Conservation (phyloP, 306 rosid genomes). For the Amphicarpaea edgeworthii region DNA sequence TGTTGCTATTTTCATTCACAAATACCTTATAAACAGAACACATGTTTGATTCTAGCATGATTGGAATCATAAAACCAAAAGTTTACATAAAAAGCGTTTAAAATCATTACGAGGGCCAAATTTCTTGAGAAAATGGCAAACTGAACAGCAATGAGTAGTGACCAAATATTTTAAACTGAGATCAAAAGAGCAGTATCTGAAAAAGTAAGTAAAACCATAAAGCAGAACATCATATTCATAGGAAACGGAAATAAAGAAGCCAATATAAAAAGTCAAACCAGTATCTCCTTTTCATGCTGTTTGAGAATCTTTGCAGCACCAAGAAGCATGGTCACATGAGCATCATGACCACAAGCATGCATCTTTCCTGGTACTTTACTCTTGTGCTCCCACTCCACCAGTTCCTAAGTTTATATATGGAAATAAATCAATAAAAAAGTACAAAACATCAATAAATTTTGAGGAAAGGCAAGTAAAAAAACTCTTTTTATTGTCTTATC, state of each 20-base stretch:
- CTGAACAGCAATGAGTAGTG: conserved; percentile 1
- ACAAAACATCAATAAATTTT: background rate
- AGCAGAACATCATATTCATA: background rate
- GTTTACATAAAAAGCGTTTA: background rate
- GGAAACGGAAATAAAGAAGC: background rate
- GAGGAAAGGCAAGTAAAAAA: conserved; percentile 10
- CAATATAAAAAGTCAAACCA: conserved; percentile 51
- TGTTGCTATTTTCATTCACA: background rate
- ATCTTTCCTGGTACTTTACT: conserved; percentile 84
- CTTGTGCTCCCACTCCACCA: conserved; percentile 96
- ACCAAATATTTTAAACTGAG: conserved; percentile 5
- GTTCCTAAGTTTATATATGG: conserved; percentile 58
- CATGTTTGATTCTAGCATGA: conserved; percentile 8
- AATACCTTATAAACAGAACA: background rate
- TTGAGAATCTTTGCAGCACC: conserved; percentile 92
- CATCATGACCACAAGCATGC: conserved; percentile 99
- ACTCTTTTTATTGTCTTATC: background rate
- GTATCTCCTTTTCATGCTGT: conserved; percentile 71
- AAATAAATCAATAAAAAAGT: conserved; percentile 1
- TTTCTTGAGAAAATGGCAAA: conserved; percentile 7
- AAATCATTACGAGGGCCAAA: conserved; percentile 8
- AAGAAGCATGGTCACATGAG: conserved; percentile 91
- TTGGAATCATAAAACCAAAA: conserved; percentile 2
- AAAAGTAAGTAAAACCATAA: background rate
- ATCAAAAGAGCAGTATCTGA: conserved; percentile 5